Conservation (phyloP, 192 early-diverging fungal genomes). For the Dissophora globulifera region DNA sequence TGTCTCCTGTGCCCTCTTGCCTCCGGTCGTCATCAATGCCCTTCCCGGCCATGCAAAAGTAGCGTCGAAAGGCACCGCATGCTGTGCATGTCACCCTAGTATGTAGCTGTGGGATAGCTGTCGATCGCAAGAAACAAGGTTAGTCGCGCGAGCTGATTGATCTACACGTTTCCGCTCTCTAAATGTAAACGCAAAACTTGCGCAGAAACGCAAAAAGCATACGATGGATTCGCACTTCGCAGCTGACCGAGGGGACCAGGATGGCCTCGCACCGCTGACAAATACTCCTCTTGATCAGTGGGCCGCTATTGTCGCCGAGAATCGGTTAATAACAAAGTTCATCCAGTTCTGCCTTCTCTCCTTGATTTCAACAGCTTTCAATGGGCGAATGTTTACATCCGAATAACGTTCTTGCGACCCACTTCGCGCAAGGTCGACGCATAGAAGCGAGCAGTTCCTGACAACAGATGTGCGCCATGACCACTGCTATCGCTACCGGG, state of each 20-base stretch:
- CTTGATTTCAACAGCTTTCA: no score
- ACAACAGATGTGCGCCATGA: conserved; percentile 9
- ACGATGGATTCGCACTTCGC: conserved; percentile 56
- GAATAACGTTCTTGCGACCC: conserved; percentile 61
- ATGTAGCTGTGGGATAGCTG: conserved; percentile 50
- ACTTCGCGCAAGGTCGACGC: conserved; percentile 59
- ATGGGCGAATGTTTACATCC: conserved; percentile 61
- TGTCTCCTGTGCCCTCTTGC: not conserved
- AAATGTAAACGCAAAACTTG: no score
- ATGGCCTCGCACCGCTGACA: conserved; percentile 67
- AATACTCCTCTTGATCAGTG: conserved; percentile 62
- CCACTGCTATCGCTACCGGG: not conserved
- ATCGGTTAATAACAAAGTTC: not conserved
- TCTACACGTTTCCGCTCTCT: no score
- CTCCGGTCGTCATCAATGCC: conserved; percentile 26
- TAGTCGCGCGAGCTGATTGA: no score
- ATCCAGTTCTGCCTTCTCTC: not conserved
- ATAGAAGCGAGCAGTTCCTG: conserved; percentile 59
- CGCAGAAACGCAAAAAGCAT: not conserved
- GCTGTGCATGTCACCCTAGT: conserved; percentile 48
- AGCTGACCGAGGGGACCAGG: conserved; percentile 63
- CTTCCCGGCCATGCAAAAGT: conserved; percentile 43
- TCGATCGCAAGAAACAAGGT: not conserved
- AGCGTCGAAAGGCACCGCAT: conserved; percentile 53
- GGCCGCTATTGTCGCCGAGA: conserved; percentile 54